Evolutionary conservation across 805 yeast genomes (phyloP).

Genomic region (Yarrowia sp.): DNA sequence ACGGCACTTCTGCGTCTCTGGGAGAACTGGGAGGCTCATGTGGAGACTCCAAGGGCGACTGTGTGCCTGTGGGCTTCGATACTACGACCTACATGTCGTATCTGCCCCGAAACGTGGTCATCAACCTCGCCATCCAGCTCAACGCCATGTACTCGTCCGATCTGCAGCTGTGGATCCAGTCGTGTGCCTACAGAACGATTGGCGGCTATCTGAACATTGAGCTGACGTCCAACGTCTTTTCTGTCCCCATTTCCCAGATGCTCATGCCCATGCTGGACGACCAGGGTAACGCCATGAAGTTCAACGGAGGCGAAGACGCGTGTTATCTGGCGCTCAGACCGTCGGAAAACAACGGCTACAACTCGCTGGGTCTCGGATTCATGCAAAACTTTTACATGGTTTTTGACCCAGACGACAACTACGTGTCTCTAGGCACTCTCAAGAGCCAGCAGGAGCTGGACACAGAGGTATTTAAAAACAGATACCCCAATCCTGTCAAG

Average conservation of each 20-base stretch:
- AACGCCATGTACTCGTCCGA: constrained; percentile 30
- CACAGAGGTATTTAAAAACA: not conserved
- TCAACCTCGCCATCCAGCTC: constrained; percentile 32
- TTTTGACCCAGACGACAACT: constrained; percentile 29
- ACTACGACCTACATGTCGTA: constrained; percentile 29
- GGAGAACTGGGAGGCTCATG: not conserved
- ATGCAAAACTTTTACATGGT: constrained; percentile 30
- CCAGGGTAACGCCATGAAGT: constrained; percentile 26
- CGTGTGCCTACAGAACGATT: constrained; percentile 28
- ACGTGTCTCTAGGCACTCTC: constrained; percentile 29
- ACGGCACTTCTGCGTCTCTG: not conserved
- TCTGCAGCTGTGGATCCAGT: constrained; percentile 31
- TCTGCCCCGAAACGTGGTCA: constrained; percentile 30
- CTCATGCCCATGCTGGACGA: constrained; percentile 28
- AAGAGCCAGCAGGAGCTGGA: constrained; percentile 1
- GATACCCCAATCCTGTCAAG: constrained; percentile 8
- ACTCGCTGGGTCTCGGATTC: constrained; percentile 29
- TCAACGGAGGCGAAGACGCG: constrained; percentile 28
- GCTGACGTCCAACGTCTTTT: constrained; percentile 28
- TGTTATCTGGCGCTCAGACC: constrained; percentile 30
- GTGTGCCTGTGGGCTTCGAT: constrained; percentile 31
- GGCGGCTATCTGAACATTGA: constrained; percentile 29
- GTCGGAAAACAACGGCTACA: constrained; percentile 29
- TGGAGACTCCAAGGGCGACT: not conserved
- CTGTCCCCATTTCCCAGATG: constrained; percentile 29